A percentile compares a stretch with the other conserved stretches of the same genome.
Conservation (phyloP, 805 yeast genomes). For the Candida sanyiensis region DNA sequence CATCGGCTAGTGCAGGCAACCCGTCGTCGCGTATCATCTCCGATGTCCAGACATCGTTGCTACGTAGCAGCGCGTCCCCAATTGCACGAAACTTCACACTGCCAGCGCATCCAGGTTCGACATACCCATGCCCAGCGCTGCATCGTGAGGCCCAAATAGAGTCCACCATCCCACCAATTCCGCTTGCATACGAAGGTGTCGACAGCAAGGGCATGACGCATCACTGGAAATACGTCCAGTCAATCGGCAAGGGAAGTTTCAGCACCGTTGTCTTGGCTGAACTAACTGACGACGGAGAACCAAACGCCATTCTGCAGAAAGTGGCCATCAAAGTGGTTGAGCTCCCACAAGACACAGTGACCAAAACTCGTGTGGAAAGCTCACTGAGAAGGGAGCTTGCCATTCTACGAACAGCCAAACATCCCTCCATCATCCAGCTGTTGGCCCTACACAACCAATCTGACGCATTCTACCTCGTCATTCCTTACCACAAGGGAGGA, state of each 20-base stretch:
- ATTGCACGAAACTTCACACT: conserved; percentile 20
- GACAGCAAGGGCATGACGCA: conserved; percentile 14
- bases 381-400: conserved; percentile 70
- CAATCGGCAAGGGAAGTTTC: conserved; percentile 65
- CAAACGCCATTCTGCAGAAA: conserved; percentile 8
- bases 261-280: conserved; percentile 54
- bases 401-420: conserved; percentile 49
- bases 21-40: conserved; percentile 1
- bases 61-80: conserved; percentile 7
- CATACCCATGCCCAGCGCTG: neutral
- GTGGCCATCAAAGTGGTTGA: conserved; percentile 71
- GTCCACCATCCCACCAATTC: neutral
- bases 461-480: conserved; percentile 41
- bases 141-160: neutral
- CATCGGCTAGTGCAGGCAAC: conserved; percentile 5
- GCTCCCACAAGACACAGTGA: conserved; percentile 35
- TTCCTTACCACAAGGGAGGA: conserved; percentile 81
- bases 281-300: conserved; percentile 15
- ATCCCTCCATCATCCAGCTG: conserved; percentile 66
- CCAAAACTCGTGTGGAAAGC: conserved; percentile 49
- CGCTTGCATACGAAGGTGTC: conserved; percentile 12
- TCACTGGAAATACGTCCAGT: conserved; percentile 31
- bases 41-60: neutral
- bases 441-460: conserved; percentile 38
- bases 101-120: conserved; percentile 4